Conservation (phyloP, 768 basidiomycete species). For the Auricularia auricula-judae region DNA sequence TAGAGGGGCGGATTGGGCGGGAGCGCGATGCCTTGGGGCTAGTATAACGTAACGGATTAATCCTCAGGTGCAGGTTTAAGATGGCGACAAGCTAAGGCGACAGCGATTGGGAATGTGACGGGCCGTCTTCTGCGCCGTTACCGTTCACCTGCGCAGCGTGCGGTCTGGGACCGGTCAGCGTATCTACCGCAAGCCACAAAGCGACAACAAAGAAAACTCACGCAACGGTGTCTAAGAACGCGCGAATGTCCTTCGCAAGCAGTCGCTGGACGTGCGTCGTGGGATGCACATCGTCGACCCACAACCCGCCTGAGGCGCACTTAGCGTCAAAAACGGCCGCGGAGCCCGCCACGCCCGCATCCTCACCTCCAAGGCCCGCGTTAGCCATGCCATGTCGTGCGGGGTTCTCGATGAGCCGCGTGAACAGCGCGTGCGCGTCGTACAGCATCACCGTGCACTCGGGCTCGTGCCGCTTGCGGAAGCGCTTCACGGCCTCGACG, state of each 20-base stretch:
- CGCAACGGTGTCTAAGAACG: background rate
- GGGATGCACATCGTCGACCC: slow-evolving; percentile 27
- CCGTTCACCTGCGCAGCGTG: too few relatives aligned
- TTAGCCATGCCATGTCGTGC: background rate
- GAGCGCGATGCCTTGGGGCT: too few relatives aligned
- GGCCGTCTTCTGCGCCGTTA: too few relatives aligned
- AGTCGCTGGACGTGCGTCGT: background rate
- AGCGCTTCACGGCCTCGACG: background rate
- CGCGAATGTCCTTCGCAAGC: background rate
- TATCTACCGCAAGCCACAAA: background rate
- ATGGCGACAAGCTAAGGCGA: too few relatives aligned
- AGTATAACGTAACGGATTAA: too few relatives aligned
- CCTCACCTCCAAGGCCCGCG: background rate
- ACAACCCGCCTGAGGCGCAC: slow-evolving; percentile 29
- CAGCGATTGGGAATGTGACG: too few relatives aligned
- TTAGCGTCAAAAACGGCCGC: slow-evolving; percentile 23
- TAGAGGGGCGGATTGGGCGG: too few relatives aligned
- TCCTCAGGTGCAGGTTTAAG: too few relatives aligned
- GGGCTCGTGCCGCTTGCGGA: background rate
- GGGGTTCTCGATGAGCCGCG: background rate
- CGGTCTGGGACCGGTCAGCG: background rate
- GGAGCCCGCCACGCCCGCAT: background rate
- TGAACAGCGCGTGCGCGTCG: background rate
- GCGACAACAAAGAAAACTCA: background rate
- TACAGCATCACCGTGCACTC: background rate